Percentiles rank a stretch among this genome's conserved stretches.
Evolutionary conservation across 139 green algal genomes (phyloP).

Genomic region (Picochlorum costavermella): DNA sequence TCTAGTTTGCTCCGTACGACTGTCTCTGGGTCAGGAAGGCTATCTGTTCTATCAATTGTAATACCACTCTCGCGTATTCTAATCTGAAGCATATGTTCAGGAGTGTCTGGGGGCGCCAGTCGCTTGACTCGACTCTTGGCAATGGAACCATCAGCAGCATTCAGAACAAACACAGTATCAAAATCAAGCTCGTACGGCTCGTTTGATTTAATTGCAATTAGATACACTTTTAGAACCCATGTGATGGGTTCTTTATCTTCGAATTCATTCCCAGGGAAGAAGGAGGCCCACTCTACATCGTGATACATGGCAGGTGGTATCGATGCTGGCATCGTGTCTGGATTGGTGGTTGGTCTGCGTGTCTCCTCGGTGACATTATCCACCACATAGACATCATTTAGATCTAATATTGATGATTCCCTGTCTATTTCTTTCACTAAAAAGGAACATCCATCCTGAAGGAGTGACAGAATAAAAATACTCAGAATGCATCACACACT

Average conservation of each 20-base stretch:
- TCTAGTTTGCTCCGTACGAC: constrained; percentile 4
- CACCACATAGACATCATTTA: too few relatives aligned
- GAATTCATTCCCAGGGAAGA: constrained; percentile 2
- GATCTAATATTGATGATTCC: too few relatives aligned
- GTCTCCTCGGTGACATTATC: neutral
- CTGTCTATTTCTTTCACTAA: constrained; percentile 5
- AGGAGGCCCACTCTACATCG: neutral
- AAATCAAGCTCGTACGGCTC: constrained; percentile 12
- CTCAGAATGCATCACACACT: neutral
- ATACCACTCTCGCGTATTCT: constrained; percentile 13
- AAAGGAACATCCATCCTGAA: constrained; percentile 7
- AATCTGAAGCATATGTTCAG: constrained; percentile 13
- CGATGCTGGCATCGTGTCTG: constrained; percentile 1
- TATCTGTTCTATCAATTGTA: constrained; percentile 13
- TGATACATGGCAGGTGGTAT: constrained; percentile 1
- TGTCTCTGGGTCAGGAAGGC: constrained; percentile 14
- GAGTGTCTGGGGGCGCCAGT: constrained; percentile 14
- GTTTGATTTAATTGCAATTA: neutral
- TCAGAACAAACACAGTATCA: constrained; percentile 18
- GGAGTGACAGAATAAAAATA: neutral
- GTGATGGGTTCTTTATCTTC: neutral
- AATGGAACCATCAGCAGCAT: constrained; percentile 14
- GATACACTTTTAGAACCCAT: constrained; percentile 11
- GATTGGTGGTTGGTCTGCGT: too few relatives aligned
- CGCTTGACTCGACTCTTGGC: constrained; percentile 3